Base-by-base conservation (phyloP, 2,329 filamentous ascomycete genomes). In the Leptographium flavum region DNA sequence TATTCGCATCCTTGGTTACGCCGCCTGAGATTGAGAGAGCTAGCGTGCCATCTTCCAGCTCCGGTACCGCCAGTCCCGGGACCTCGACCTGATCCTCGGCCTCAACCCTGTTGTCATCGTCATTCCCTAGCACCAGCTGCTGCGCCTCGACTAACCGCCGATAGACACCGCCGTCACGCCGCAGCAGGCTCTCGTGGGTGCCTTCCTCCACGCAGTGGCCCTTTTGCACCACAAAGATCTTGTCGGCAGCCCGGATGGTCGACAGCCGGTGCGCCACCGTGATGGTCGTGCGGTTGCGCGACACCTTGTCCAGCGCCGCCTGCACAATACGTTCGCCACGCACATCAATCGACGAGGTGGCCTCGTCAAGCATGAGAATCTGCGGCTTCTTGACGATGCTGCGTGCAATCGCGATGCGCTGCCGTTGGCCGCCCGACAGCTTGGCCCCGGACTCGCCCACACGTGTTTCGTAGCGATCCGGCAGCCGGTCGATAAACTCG, bases 221-320 rank as follows among this genome's bases (percentile, higher is more conserved):
- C 53, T 81, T 74, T 41, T 81, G 71, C 44, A 93, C 61, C 1
- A 93, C 86, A 8, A 87, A 67, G 45, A 93, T 93, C 32, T 78
- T 75, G 56, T 93, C 81, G 4, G 86, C 85, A 51, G 82, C 76
- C 58, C 79, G 81, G 54, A 87, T 83, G 0, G 83, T 87, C 0
- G 80, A 83, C 31, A 52, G 47, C 3, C 31, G 31, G 13, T 32
- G 38, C 7, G 38, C 38, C 25, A 40, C 44, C 90, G 95, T 95
- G 1, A 98, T 85, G 50, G 87, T 95, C 0, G 92, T 96, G 45
- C 88, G 76, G 5, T 71, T 71, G 33, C 93, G 94, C 14, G 56
- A 57, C 5, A 56, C 57, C 14, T 53, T 55, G 55, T 80, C 73
- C 19, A 85, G 64, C 0, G 79, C 79, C 4, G 63, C 65, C 56